Evolutionary conservation across 495 filamentous ascomycete genomes (phyloP).

Genomic region (Xylaria curta): DNA sequence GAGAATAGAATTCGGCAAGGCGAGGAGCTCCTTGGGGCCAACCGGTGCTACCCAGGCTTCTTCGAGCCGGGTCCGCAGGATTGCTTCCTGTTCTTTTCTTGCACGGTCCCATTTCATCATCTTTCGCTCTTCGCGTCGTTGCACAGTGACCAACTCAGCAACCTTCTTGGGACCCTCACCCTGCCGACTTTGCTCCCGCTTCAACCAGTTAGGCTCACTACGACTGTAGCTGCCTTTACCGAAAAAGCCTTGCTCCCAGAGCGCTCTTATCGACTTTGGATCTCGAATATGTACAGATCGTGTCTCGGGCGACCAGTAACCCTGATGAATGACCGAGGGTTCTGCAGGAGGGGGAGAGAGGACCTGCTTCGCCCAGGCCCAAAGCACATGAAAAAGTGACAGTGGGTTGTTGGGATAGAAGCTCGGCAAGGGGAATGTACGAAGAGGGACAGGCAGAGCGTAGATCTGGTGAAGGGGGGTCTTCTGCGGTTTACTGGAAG

Average conservation of each 20-base stretch:
- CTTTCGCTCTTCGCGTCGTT: slow-evolving; percentile 78
- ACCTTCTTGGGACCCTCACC: slow-evolving; percentile 62
- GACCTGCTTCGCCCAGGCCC: slow-evolving; percentile 75
- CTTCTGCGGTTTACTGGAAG: slow-evolving; percentile 27
- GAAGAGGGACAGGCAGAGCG: slow-evolving; percentile 77
- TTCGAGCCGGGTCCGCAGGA: slow-evolving; percentile 62
- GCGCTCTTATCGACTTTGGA: slow-evolving; percentile 69
- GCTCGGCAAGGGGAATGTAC: slow-evolving; percentile 78
- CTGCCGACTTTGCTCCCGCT: slow-evolving; percentile 74
- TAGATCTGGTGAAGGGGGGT: slow-evolving; percentile 72
- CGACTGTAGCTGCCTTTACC: slow-evolving; percentile 92
- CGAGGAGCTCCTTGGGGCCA: slow-evolving; percentile 45
- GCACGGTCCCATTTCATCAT: slow-evolving; percentile 89
- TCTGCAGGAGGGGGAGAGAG: slow-evolving; percentile 71
- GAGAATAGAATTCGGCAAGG: slow-evolving; percentile 45
- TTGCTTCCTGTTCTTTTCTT: slow-evolving; percentile 77
- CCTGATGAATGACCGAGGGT: slow-evolving; percentile 68
- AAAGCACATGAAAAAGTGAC: slow-evolving; percentile 79
- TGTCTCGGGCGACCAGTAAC: slow-evolving; percentile 77
- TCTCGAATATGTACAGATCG: slow-evolving; percentile 87
- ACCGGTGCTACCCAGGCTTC: slow-evolving; percentile 43
- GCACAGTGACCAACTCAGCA: slow-evolving; percentile 79
- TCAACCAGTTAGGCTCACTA: slow-evolving; percentile 92
- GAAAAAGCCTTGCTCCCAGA: slow-evolving; percentile 97
- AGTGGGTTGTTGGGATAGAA: slow-evolving; percentile 93